These are phyloP conservation scores for Circinella minor DNA, from an alignment of 371 early-diverging fungal genomes.

Conservation along the genomic window DNA sequence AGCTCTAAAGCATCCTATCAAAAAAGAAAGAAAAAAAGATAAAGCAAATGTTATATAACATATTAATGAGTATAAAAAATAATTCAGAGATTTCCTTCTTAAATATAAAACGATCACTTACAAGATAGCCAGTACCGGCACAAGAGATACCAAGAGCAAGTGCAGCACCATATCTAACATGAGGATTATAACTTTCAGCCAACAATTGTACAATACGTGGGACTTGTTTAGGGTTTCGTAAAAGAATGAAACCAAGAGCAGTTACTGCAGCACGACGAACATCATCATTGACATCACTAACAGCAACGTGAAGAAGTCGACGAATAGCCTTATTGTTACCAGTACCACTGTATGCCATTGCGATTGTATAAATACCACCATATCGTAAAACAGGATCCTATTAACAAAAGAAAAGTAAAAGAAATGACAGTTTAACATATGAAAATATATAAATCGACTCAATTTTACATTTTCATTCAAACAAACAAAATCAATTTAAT, in stretches of 20 bases:
- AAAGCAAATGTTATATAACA: not conserved
- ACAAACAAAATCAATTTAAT: too few species aligned
- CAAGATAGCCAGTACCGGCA: constrained; percentile 91
- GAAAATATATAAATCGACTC: not conserved
- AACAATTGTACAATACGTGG: constrained; percentile 97
- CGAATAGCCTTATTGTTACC: constrained; percentile 96
- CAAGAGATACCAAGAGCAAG: constrained; percentile 98
- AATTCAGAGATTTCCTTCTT: too few species aligned
- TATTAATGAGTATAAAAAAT: too few species aligned
- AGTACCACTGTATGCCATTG: constrained; percentile 98
- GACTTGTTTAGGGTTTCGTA: constrained; percentile 91
- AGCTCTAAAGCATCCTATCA: constrained; percentile 86
- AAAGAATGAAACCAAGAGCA: constrained; percentile 94
- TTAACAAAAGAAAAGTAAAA: not conserved
- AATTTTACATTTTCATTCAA: not conserved
- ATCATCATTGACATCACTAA: constrained; percentile 98
- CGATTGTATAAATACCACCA: constrained; percentile 95
- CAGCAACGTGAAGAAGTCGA: constrained; percentile 94
- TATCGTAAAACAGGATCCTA: constrained; percentile 92
- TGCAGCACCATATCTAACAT: constrained; percentile 98
- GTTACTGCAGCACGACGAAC: constrained; percentile 98
- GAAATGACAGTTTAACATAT: not conserved
- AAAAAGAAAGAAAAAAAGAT: not conserved
- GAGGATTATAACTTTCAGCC: constrained; percentile 97
- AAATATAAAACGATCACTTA: constrained; percentile 16